Evolutionary conservation across 1,139 yeast species (phyloP), one percentile per base, ranked within the genome.

Genomic region (Chernovozyma aurita): DNA sequence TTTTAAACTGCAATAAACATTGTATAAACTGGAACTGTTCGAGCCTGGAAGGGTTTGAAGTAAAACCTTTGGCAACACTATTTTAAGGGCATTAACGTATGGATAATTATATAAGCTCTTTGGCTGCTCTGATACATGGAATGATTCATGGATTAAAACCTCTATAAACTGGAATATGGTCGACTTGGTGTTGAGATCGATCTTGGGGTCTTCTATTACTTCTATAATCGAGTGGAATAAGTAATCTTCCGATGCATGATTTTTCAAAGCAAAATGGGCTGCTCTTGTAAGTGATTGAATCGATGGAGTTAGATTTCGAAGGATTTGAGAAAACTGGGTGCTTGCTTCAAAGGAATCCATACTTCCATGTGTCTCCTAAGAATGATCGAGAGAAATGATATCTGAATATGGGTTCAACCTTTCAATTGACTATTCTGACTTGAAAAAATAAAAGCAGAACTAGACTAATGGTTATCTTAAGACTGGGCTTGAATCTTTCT

Each of bases 341-440:
- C 87, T 74, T 2, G 87, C 85, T 52, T 83, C 94, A 55, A 85
- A 83, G 1, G 92, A 78, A 52, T 85, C 95, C 92, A 85, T 83
- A n/a, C 6, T n/a, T n/a, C n/a, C n/a, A n/a, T n/a, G n/a, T n/a
- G n/a, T n/a, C n/a, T 21, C 9, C 9, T 7, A 7, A 21, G 24
- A 21, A 21, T 21, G 7, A 21, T 21, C 7, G 7, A 21, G 11
- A 25, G 5, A 25, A 25, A 25, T 9, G 28, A 8, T 12, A 25
- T n/a, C n/a, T n/a, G n/a, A n/a, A n/a, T n/a, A n/a, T n/a, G n/a
- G n/a, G n/a, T n/a, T n/a, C n/a, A n/a, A n/a, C n/a, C n/a, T n/a
- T n/a, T n/a, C n/a, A n/a, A n/a, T n/a, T n/a, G n/a, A n/a, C n/a
- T n/a, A n/a, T n/a, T n/a, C n/a, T n/a, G n/a, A n/a, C n/a, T n/a